Percentiles rank a stretch among this genome's conserved stretches.
These are phyloP conservation scores for Bathelium albidoporum DNA, from an alignment of 495 filamentous ascomycete species.

Conservation along the genomic window DNA sequence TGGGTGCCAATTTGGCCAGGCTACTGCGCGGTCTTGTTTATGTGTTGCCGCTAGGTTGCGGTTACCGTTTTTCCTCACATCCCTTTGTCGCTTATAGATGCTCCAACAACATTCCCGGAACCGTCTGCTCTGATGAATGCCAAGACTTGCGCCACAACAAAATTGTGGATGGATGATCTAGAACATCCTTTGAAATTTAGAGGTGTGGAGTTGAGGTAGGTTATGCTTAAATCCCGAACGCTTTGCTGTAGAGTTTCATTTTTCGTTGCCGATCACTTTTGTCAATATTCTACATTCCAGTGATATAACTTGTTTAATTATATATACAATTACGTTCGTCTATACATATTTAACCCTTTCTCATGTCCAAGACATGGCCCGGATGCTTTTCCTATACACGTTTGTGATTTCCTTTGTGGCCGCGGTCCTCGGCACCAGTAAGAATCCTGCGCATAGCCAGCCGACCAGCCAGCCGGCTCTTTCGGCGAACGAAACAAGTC, in stretches of 20 bases:
- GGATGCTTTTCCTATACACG: background rate
- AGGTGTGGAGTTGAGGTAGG: background rate
- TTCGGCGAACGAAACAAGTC: background rate
- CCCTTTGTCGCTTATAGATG: background rate
- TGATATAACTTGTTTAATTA: background rate
- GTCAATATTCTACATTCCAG: background rate
- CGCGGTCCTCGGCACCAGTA: background rate
- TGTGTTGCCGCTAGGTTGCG: background rate
- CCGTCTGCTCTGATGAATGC: conserved; percentile 1
- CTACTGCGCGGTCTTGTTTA: background rate
- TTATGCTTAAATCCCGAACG: background rate
- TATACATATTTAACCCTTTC: background rate
- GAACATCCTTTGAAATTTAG: background rate
- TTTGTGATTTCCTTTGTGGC: background rate
- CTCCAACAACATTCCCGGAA: background rate
- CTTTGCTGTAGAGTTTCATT: background rate
- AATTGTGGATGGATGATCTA: background rate
- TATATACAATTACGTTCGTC: background rate
- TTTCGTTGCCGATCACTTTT: background rate
- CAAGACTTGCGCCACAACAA: background rate
- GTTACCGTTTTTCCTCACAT: background rate
- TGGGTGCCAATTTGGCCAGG: background rate
- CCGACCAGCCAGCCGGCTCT: background rate
- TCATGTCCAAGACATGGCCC: background rate
- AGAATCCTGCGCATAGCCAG: background rate